These are phyloP conservation scores for Pyrenophora tritici-repentis DNA, from an alignment of 2,329 filamentous ascomycete genomes.

Conservation along the genomic window DNA sequence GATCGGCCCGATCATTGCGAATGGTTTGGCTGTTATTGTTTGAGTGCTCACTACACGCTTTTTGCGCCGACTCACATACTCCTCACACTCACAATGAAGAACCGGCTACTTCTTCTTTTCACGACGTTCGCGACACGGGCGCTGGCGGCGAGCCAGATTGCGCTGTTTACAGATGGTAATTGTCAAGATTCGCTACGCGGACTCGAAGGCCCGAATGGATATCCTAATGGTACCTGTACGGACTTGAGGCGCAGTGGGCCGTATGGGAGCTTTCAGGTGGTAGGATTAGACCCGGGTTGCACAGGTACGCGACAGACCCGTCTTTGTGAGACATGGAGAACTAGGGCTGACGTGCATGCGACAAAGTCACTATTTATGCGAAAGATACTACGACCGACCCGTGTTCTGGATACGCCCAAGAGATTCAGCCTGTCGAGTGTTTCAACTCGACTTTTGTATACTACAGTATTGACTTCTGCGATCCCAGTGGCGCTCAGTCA, in stretches of 20 bases:
- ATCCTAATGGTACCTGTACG: conserved; percentile 24
- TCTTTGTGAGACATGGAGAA: neutral
- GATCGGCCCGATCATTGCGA: neutral
- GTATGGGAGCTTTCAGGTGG: conserved; percentile 30
- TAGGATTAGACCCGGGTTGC: conserved; percentile 32
- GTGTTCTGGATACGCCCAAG: conserved; percentile 10
- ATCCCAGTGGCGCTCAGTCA: neutral
- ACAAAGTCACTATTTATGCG: conserved; percentile 7
- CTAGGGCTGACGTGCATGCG: neutral
- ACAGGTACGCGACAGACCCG: conserved; percentile 16
- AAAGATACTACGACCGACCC: conserved; percentile 8
- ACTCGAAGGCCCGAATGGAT: conserved; percentile 21
- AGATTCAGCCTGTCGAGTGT: conserved; percentile 8
- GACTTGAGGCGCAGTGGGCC: conserved; percentile 16
- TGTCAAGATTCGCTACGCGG: conserved; percentile 16
- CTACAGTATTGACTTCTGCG: conserved; percentile 13
- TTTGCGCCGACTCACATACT: neutral
- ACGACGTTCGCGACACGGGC: neutral
- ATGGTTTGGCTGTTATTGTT: too few relatives aligned
- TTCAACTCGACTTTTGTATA: conserved; percentile 13
- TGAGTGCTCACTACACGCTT: too few relatives aligned
- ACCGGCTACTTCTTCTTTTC: neutral
- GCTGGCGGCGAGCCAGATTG: conserved; percentile 10
- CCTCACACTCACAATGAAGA: neutral
- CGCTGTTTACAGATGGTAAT: conserved; percentile 15